Evolutionary conservation across 345 rosid genomes (phyloP).

Genomic region (Dovyalis caffra): DNA sequence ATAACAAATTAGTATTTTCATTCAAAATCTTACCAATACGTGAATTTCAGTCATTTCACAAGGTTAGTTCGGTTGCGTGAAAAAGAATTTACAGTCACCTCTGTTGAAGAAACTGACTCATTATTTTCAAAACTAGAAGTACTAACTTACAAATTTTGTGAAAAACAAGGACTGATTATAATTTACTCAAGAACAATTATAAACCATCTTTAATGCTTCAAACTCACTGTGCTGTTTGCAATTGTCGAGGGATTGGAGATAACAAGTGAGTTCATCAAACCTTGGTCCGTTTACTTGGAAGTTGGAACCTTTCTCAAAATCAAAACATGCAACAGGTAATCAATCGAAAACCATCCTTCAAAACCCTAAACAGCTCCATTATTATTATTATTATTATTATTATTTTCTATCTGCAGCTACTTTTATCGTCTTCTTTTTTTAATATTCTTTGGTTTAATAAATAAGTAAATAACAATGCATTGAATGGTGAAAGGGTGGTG

Average conservation of each 20-base stretch:
- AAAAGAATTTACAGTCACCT: no score
- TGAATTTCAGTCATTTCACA: no score
- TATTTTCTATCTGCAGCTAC: no score
- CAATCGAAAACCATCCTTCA: neutral
- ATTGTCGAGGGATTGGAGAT: neutral
- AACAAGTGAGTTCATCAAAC: neutral
- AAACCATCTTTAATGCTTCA: neutral
- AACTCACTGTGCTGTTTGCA: neutral
- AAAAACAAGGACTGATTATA: neutral
- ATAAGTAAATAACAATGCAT: neutral
- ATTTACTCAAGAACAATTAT: no score
- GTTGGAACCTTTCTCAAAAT: neutral
- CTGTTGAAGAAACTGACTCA: neutral
- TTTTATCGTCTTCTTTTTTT: no score
- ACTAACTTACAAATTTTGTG: neutral
- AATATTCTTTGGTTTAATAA: neutral
- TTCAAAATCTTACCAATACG: no score
- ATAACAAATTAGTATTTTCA: no score
- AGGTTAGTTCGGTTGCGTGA: no score
- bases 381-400: neutral
- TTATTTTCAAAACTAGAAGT: neutral
- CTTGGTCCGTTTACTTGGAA: neutral
- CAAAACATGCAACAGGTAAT: neutral
- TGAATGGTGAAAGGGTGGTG: slow-evolving; percentile 55
- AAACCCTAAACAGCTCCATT: neutral